Evolutionary conservation across 2,329 filamentous ascomycete species (phyloP).

Genomic region (Dryadomyces sulphureus): DNA sequence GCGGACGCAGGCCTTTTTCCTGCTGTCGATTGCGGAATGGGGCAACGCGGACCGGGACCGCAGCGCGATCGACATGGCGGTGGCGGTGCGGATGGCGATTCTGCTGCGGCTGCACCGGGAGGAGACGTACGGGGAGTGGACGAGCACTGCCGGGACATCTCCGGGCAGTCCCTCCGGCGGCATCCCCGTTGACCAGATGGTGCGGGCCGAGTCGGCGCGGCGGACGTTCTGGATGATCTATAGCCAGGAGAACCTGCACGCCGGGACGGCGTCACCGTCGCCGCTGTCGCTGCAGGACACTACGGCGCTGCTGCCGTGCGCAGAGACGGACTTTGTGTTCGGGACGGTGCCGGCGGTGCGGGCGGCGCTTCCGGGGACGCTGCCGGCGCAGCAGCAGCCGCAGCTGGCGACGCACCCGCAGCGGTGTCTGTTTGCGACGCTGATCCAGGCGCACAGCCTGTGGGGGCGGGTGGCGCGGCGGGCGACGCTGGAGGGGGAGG

Average conservation of each 20-base stretch:
- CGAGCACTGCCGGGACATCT: too few relatives aligned
- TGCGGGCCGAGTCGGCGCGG: constrained; percentile 37
- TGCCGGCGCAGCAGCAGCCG: constrained; percentile 30
- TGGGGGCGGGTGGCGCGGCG: constrained; percentile 38
- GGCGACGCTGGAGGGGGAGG: constrained; percentile 15
- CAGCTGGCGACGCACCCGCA: constrained; percentile 25
- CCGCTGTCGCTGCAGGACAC: constrained; percentile 36
- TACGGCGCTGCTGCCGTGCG: constrained; percentile 35
- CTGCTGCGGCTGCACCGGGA: constrained; percentile 39
- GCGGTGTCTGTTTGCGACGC: constrained; percentile 39
- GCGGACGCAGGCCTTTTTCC: constrained; percentile 41
- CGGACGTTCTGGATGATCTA: constrained; percentile 45
- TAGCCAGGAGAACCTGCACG: constrained; percentile 41
- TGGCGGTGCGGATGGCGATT: constrained; percentile 38
- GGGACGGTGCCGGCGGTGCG: constrained; percentile 30
- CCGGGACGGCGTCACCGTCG: constrained; percentile 33
- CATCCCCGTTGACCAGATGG: constrained; percentile 28
- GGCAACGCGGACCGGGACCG: constrained; percentile 36
- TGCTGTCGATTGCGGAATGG: constrained; percentile 43
- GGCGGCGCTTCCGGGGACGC: constrained; percentile 38
- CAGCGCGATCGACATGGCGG: constrained; percentile 33
- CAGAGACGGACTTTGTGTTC: constrained; percentile 36
- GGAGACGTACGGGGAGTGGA: constrained; percentile 35
- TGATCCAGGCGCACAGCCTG: constrained; percentile 38
- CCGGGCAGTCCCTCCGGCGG: constrained; percentile 13